Conservation (phyloP, 176 grass and related monocot species). For the Carex myosuroides region DNA sequence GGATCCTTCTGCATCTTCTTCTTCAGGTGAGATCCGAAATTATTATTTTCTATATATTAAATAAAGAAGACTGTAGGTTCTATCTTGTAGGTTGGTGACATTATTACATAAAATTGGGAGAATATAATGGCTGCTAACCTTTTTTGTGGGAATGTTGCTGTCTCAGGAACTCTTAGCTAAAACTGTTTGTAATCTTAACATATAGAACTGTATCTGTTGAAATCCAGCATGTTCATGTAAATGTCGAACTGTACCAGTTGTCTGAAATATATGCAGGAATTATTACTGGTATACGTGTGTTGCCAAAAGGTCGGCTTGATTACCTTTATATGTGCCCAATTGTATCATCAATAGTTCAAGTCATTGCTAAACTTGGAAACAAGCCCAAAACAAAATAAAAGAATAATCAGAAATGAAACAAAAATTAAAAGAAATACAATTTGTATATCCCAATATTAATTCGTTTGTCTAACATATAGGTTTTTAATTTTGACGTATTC, state of each 20-base stretch:
- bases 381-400: background rate
- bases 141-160: background rate
- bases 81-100: background rate
- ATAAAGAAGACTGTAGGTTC: background rate
- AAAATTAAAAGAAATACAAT: conserved; percentile 1
- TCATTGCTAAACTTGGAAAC: background rate
- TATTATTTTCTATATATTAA: background rate
- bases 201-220: background rate
- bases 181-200: background rate
- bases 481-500: background rate
- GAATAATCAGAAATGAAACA: background rate
- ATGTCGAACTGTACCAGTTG: background rate
- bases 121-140: background rate
- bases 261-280: background rate
- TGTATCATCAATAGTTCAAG: background rate
- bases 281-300: background rate
- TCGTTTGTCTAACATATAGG: background rate
- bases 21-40: conserved; percentile 19
- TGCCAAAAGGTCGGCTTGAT: background rate
- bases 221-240: background rate
- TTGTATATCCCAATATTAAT: background rate
- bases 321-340: background rate
- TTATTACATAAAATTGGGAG: background rate
- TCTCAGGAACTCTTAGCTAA: background rate
- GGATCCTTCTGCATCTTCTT: conserved; percentile 19